Percentiles rank a stretch among this genome's conserved stretches.
Evolutionary conservation across 495 filamentous ascomycete genomes (phyloP).

Genomic region (Corynascus novoguineensis): DNA sequence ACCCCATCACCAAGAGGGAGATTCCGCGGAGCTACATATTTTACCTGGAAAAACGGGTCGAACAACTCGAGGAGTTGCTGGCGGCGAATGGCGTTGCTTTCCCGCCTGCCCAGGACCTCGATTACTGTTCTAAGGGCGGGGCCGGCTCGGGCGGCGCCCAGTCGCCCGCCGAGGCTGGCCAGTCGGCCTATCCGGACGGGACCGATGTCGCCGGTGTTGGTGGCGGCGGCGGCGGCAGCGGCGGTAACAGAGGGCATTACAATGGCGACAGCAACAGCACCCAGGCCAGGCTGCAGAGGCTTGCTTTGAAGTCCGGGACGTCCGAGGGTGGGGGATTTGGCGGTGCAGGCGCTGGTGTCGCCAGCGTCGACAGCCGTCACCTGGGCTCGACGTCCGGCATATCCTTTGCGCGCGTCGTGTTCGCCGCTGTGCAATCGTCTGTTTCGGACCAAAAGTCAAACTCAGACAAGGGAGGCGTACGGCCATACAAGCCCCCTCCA

Average conservation of each 20-base stretch:
- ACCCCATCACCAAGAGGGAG: constrained; percentile 90
- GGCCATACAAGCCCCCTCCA: constrained; percentile 34
- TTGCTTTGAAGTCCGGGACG: constrained; percentile 68
- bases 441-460: constrained; percentile 61
- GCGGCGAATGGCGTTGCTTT: constrained; percentile 63
- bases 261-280: constrained; percentile 27
- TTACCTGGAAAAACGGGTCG: constrained; percentile 81
- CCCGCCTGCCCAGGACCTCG: constrained; percentile 70
- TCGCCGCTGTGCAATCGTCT: constrained; percentile 87
- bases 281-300: constrained; percentile 44
- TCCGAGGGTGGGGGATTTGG: too few relatives aligned
- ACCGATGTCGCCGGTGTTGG: constrained; percentile 25
- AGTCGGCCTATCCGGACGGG: constrained; percentile 19
- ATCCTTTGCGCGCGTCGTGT: constrained; percentile 90
- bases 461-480: constrained; percentile 46
- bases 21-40: constrained; percentile 92
- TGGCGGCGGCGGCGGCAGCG: too few relatives aligned
- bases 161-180: constrained; percentile 37
- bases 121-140: constrained; percentile 56
- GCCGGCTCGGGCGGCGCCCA: constrained; percentile 39
- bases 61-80: constrained; percentile 76
- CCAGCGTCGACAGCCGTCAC: constrained; percentile 69
- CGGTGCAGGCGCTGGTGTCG: too few relatives aligned
- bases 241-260: constrained; percentile 34
- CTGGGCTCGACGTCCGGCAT: constrained; percentile 85